phyloP scores from a whole-genome alignment of 805 yeast genomes.

The Cyberlindnera xishuangbannaensis region DNA sequence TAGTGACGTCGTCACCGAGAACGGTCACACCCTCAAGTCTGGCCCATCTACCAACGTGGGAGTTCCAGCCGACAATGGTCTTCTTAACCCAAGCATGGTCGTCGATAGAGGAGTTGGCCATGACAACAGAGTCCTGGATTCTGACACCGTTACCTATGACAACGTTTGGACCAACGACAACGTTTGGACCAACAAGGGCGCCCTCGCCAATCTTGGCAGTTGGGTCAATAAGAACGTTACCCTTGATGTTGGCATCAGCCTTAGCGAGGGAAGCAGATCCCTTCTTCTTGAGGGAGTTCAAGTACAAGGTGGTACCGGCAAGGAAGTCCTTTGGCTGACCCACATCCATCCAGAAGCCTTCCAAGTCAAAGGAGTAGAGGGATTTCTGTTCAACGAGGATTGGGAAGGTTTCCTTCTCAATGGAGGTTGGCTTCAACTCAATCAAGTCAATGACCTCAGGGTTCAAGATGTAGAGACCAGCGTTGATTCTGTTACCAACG shows the following conservation, averaged over 20 bases:
- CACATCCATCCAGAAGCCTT: conserved; percentile 99
- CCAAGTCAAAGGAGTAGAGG: conserved; percentile 92
- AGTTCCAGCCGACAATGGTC: conserved; percentile 98
- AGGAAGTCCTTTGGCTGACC: conserved; percentile 99
- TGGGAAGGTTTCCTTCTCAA: conserved; percentile 99
- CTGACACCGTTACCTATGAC: conserved; percentile 97
- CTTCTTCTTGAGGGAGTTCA: conserved; percentile 81
- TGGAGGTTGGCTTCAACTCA: conserved; percentile 97
- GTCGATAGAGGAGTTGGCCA: conserved; percentile 85
- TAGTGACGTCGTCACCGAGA: conserved; percentile 97
- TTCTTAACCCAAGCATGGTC: conserved; percentile 98
- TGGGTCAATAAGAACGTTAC: conserved; percentile 92
- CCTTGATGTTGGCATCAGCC: conserved; percentile 63
- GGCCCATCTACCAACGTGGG: conserved; percentile 97
- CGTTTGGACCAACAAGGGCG: conserved; percentile 98
- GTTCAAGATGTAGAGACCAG: conserved; percentile 97
- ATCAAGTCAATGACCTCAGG: conserved; percentile 95
- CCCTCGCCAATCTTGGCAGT: conserved; percentile 87
- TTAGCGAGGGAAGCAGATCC: conserved; percentile 60
- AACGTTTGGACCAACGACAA: conserved; percentile 94
- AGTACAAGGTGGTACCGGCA: conserved; percentile 90
- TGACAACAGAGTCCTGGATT: conserved; percentile 89
- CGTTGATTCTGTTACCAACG: conserved; percentile 99
- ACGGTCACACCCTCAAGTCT: conserved; percentile 97
- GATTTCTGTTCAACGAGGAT: conserved; percentile 81